Evolutionary conservation across 495 filamentous ascomycete species (phyloP).

Genomic region (Filosporella fistucella): DNA sequence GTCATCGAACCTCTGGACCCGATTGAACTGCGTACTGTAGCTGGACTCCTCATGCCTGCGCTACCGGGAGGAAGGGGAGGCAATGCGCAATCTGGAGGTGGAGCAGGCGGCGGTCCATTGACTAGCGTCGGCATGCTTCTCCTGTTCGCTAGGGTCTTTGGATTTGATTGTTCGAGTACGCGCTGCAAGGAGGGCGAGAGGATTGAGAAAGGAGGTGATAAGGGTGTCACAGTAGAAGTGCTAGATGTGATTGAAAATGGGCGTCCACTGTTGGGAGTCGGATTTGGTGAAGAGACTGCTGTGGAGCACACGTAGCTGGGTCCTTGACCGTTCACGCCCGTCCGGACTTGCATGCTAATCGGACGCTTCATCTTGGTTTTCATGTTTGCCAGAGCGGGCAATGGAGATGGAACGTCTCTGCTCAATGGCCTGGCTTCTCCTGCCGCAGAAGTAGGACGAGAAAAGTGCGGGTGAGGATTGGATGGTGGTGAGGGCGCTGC

Average conservation of each 20-base stretch:
- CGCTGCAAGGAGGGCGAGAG: slow-evolving; percentile 9
- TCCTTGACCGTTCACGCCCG: too few species aligned
- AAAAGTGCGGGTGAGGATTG: not conserved
- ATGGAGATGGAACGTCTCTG: not conserved
- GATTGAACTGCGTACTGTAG: too few species aligned
- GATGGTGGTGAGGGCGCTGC: slow-evolving; percentile 7
- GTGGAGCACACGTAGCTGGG: too few species aligned
- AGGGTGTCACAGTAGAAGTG: not conserved
- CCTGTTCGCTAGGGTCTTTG: slow-evolving; percentile 32
- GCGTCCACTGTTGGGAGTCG: too few species aligned
- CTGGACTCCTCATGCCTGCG: not conserved
- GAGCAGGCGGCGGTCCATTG: slow-evolving; percentile 55
- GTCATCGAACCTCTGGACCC: too few species aligned
- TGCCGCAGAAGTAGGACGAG: not conserved
- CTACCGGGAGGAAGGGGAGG: slow-evolving; percentile 48
- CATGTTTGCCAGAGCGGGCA: slow-evolving; percentile 10
- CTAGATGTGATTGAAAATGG: not conserved
- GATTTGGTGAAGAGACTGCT: not conserved
- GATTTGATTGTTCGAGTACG: slow-evolving; percentile 6
- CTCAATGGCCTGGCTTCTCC: not conserved
- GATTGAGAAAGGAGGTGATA: too few species aligned
- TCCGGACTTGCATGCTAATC: slow-evolving; percentile 16
- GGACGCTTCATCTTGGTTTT: slow-evolving; percentile 15
- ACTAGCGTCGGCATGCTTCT: slow-evolving; percentile 55
- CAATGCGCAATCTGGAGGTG: slow-evolving; percentile 59